Percentiles rank a stretch among this genome's conserved stretches.
phyloP scores from a whole-genome alignment of 2,329 filamentous ascomycete genomes.

The Diplodia mutila region DNA sequence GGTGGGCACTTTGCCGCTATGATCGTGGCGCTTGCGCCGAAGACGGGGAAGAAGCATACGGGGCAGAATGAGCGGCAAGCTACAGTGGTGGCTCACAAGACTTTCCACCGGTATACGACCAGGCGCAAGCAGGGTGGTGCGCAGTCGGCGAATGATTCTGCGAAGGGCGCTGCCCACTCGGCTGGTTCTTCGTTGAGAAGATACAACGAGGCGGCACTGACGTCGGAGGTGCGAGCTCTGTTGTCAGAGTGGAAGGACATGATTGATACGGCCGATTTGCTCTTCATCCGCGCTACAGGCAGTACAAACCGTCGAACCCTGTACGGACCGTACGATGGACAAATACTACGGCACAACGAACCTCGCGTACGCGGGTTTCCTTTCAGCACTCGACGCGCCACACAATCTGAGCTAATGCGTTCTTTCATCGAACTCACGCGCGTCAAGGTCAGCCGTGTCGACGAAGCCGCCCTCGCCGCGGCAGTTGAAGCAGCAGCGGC shows the following conservation, averaged over 20 bases:
- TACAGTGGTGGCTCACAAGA: constrained; percentile 91
- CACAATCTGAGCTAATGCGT: constrained; percentile 91
- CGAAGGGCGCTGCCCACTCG: constrained; percentile 93
- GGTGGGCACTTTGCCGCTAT: constrained; percentile 97
- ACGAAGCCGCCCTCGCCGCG: constrained; percentile 63
- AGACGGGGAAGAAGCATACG: constrained; percentile 68
- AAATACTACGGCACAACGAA: constrained; percentile 80
- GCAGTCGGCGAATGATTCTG: constrained; percentile 89
- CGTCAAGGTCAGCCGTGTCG: constrained; percentile 79
- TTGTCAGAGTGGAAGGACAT: constrained; percentile 82
- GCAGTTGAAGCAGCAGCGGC: constrained; percentile 50
- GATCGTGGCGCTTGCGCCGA: constrained; percentile 86
- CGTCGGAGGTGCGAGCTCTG: constrained; percentile 82
- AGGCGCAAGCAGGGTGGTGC: constrained; percentile 93
- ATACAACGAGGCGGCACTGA: constrained; percentile 90
- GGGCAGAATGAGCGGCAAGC: constrained; percentile 82
- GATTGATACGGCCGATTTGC: constrained; percentile 79
- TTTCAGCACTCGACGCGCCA: constrained; percentile 88
- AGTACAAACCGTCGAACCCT: constrained; percentile 83
- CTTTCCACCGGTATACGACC: constrained; percentile 96
- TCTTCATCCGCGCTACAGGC: constrained; percentile 90
- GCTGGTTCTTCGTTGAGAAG: constrained; percentile 86
- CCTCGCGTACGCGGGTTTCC: constrained; percentile 83
- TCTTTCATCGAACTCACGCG: constrained; percentile 92
- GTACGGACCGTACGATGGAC: constrained; percentile 88